phyloP scores from a whole-genome alignment of 2,329 filamentous ascomycete species.

The Xylaria arbuscula region DNA sequence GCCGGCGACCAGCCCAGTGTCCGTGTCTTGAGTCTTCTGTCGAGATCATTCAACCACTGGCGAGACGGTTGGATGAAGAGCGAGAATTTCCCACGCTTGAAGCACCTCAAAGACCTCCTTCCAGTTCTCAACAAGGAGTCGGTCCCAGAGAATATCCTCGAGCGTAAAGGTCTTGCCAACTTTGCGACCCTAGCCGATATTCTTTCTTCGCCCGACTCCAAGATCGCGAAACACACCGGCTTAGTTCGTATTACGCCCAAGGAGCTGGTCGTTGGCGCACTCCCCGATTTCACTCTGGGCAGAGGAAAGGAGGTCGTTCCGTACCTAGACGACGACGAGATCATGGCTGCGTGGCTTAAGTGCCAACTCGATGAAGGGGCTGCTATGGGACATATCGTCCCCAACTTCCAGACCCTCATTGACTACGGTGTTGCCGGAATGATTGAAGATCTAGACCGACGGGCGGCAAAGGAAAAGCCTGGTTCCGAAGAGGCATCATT shows the following conservation, averaged over 20 bases:
- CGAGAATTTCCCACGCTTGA: slow-evolving; percentile 31
- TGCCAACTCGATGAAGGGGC: slow-evolving; percentile 25
- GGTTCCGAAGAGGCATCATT: slow-evolving; percentile 25
- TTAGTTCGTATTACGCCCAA: slow-evolving; percentile 30
- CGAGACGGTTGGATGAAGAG: slow-evolving; percentile 38
- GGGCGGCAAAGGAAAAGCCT: slow-evolving; percentile 8
- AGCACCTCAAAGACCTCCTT: slow-evolving; percentile 34
- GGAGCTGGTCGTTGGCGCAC: slow-evolving; percentile 32
- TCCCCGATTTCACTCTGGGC: slow-evolving; percentile 36
- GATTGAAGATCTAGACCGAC: slow-evolving; percentile 24
- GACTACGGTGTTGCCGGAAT: slow-evolving; percentile 26
- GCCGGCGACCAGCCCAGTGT: slow-evolving; percentile 31
- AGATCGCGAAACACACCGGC: slow-evolving; percentile 26
- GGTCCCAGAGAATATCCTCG: slow-evolving; percentile 28
- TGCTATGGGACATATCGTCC: slow-evolving; percentile 35
- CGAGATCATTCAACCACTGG: slow-evolving; percentile 36
- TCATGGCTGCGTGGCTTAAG: slow-evolving; percentile 34
- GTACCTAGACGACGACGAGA: slow-evolving; percentile 32
- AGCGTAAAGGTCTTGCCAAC: slow-evolving; percentile 36
- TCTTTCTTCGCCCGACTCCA: slow-evolving; percentile 29
- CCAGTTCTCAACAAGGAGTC: neutral
- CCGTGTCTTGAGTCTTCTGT: slow-evolving; percentile 33
- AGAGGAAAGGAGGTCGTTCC: slow-evolving; percentile 35
- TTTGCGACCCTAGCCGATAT: slow-evolving; percentile 26
- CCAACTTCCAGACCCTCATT: slow-evolving; percentile 34